These are phyloP conservation scores for Vitis vinifera DNA, from an alignment of 164 flowering plant species.

Conservation along the genomic window DNA sequence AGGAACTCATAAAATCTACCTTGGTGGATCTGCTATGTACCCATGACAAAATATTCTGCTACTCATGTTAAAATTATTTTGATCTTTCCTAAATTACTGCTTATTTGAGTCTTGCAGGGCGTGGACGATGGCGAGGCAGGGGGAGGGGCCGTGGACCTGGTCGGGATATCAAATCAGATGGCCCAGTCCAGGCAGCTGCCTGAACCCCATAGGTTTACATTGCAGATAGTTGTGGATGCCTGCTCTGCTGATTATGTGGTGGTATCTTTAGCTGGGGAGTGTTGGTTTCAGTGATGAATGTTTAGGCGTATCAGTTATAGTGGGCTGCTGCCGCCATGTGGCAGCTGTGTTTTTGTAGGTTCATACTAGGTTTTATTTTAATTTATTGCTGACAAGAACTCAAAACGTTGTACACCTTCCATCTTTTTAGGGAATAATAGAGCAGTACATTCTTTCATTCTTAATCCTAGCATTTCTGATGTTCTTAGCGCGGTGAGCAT, in stretches of 20 bases:
- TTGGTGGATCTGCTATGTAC: background rate
- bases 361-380: constrained; percentile 11
- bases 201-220: constrained; percentile 16
- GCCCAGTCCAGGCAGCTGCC: constrained; percentile 29
- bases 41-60: background rate
- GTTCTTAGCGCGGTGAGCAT: no score
- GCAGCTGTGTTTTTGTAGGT: constrained; percentile 35
- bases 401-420: constrained; percentile 16
- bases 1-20: background rate
- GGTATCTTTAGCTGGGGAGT: background rate
- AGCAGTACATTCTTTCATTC: constrained; percentile 50
- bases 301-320: constrained; percentile 9
- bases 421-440: constrained; percentile 33
- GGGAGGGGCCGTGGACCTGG: constrained; percentile 40
- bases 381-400: constrained; percentile 7
- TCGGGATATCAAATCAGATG: constrained; percentile 34
- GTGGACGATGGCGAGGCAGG: constrained; percentile 34
- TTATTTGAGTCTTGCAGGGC: constrained; percentile 25
- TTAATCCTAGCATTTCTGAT: background rate
- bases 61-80: background rate
- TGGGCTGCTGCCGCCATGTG: constrained; percentile 16
- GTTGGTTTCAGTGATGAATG: constrained; percentile 7
- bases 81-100: background rate
- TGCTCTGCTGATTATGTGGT: constrained; percentile 28
- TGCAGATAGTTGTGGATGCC: constrained; percentile 31